Percentiles rank a stretch among this genome's conserved stretches.
Evolutionary conservation across 2,329 filamentous ascomycete species (phyloP).

Genomic region (Diaporthe longicolla): DNA sequence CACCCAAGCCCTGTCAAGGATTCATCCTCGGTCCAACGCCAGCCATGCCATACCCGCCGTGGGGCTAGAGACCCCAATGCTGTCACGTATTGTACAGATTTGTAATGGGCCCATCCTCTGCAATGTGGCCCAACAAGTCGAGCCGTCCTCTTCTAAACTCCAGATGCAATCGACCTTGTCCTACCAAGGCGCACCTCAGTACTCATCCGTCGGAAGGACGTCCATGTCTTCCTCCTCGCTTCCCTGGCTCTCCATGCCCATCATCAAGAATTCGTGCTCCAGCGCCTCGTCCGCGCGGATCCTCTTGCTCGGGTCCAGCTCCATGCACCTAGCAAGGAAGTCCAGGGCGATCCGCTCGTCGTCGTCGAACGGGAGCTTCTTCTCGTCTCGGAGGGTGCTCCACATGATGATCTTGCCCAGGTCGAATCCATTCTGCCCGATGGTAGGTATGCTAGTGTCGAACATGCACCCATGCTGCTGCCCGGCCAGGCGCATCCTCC

Average conservation of each 20-base stretch:
- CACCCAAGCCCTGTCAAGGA: no score
- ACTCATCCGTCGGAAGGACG: slow-evolving; percentile 50
- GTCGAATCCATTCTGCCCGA: slow-evolving; percentile 86
- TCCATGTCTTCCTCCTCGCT: slow-evolving; percentile 70
- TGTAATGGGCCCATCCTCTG: neutral
- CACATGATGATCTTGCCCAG: slow-evolving; percentile 96
- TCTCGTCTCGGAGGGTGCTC: slow-evolving; percentile 82
- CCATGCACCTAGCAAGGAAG: slow-evolving; percentile 80
- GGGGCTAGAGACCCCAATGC: slow-evolving; percentile 3
- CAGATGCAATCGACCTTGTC: neutral
- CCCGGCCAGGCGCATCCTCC: slow-evolving; percentile 86
- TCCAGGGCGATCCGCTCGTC: slow-evolving; percentile 81
- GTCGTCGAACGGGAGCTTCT: slow-evolving; percentile 66
- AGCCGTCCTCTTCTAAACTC: neutral
- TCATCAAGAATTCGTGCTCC: slow-evolving; percentile 76
- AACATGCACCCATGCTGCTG: slow-evolving; percentile 91
- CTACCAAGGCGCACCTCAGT: neutral
- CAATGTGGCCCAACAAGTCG: neutral
- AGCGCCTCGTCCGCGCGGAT: slow-evolving; percentile 84
- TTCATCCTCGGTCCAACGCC: slow-evolving; percentile 1
- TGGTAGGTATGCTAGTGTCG: slow-evolving; percentile 92
- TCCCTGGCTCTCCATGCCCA: slow-evolving; percentile 53
- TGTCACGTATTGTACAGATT: neutral
- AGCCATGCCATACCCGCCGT: slow-evolving; percentile 11
- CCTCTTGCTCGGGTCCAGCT: slow-evolving; percentile 80